Evolutionary conservation across 2,329 filamentous ascomycete species (phyloP).

Genomic region (Penicillium expansum): DNA sequence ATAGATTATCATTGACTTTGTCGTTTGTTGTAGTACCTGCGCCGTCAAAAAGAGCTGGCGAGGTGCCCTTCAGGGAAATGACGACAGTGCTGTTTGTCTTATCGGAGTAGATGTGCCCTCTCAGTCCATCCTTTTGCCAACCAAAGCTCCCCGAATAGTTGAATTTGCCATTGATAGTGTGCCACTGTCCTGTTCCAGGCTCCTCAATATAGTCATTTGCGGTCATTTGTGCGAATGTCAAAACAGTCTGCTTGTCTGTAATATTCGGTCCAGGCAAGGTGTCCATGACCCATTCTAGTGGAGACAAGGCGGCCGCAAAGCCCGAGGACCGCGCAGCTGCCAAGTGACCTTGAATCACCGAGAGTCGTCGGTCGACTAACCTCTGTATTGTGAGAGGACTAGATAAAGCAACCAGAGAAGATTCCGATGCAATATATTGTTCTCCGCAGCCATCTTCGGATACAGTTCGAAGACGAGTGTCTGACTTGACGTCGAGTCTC

Average conservation of each 20-base stretch:
- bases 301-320: conserved; percentile 63
- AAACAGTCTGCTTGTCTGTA: conserved; percentile 77
- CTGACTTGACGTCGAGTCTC: conserved; percentile 66
- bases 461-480: conserved; percentile 52
- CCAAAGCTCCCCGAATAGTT: conserved; percentile 89
- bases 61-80: conserved; percentile 90
- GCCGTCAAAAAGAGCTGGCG: conserved; percentile 89
- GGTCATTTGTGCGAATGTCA: conserved; percentile 84
- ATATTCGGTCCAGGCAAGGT: conserved; percentile 75
- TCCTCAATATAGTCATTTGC: conserved; percentile 82
- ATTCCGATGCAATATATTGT: conserved; percentile 48
- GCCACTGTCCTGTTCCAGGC: conserved; percentile 73
- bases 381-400: conserved; percentile 70
- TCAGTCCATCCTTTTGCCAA: conserved; percentile 83
- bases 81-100: conserved; percentile 81
- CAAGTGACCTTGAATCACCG: conserved; percentile 75
- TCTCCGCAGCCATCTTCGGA: conserved; percentile 42
- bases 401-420: conserved; percentile 62
- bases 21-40: conserved; percentile 95
- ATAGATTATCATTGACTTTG: conserved; percentile 96
- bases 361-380: conserved; percentile 72
- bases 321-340: conserved; percentile 68
- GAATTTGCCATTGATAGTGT: conserved; percentile 73
- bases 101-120: conserved; percentile 90
- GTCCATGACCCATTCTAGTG: conserved; percentile 79